Base-by-base conservation (phyloP, 2,329 filamentous ascomycete genomes). In the Talaromyces sp. region DNA sequence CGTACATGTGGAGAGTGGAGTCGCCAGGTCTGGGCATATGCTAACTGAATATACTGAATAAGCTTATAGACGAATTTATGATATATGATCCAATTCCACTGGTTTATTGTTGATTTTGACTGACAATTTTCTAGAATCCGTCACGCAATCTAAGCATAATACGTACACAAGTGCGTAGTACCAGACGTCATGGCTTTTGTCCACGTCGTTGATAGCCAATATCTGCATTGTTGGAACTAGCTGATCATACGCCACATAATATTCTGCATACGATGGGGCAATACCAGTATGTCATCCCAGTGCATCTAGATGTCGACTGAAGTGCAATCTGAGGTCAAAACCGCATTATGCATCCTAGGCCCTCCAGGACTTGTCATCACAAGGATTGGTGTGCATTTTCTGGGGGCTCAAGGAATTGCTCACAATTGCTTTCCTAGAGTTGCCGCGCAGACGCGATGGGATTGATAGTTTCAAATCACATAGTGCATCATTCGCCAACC, bases 401-500 rank as follows among this genome's bases (percentile, higher is more conserved):
- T 2, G 9, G 10, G 58, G 31, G 27, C 3, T 6, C 2, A 43
- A 45, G 19, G 33, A 27, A 35, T 43, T 43, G 47, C 66, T 49
- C 65, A 68, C 62, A 70, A 68, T 65, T 37, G 49, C 57, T 65
- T 69, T 68, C 65, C 65, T 63, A 70, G 33, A 54, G 54, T 67
- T 58, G 66, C 68, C 62, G 67, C 58, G 17, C 67, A 63, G 19
- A 61, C 68, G 61, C 63, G 65, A 33, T 62, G 54, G 57, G 71
- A 57, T 64, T 70, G 62, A 57, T 64, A 71, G 61, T 58, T 66
- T 63, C 39, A 68, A 67, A n/a, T 67, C 66, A 17, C 62, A 47
- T 49, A 68, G 66, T 65, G 73, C 70, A 22, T 68, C 68, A 31
- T 71, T 70, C 22, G 70, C 69, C 64, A 71, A 60, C 33, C 58